Evolutionary conservation across 306 rosid genomes (phyloP), one percentile per base, ranked within the genome.

Genomic region (Dryas octopetala): DNA sequence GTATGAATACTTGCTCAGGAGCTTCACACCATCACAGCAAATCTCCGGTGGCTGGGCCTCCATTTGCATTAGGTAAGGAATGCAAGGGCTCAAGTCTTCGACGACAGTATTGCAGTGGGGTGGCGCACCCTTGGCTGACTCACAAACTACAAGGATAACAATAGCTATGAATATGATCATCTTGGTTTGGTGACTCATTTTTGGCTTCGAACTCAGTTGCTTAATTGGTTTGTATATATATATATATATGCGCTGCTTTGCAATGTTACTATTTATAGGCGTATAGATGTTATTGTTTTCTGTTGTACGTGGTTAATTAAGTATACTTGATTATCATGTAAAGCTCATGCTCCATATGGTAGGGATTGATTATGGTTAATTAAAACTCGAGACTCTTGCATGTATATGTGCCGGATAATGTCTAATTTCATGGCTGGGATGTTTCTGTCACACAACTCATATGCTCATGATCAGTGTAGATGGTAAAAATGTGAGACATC

Each of bases 381-480:
- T 60, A 12, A 28, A 4, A 59, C 43, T 8, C 9, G 16, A 59
- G 9, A 60, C 38, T 32, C 15, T 28, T 60, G 44, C 11, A 23
- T 11, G 64, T 28, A 23, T 11, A 2, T 17, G 9, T 12, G 16
- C 15, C 10, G 64, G 64, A 26, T 9, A 59, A 59, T 4, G 62
- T 17, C 19, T 57, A 32, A 32, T 48, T 48, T 1, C 38, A 57
- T 19, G 40, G 15, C 9, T 57, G 91, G 91, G 38, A 53, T 12
- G 6, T 5, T 45, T 89, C 93, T 48, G 52, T 48, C 55, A 51
- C 55, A 51, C 55, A 1, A 14, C 2, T 51, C 38, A 32, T 14
- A 51, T 13, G 55, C 55, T 14, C 55, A 4, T 59, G 3, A 11
- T 32, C 38, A 32, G 38, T 32, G 26, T 4, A 4, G 63, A 59